phyloP scores from a whole-genome alignment of 306 rosid species.

The Datisca glomerata region DNA sequence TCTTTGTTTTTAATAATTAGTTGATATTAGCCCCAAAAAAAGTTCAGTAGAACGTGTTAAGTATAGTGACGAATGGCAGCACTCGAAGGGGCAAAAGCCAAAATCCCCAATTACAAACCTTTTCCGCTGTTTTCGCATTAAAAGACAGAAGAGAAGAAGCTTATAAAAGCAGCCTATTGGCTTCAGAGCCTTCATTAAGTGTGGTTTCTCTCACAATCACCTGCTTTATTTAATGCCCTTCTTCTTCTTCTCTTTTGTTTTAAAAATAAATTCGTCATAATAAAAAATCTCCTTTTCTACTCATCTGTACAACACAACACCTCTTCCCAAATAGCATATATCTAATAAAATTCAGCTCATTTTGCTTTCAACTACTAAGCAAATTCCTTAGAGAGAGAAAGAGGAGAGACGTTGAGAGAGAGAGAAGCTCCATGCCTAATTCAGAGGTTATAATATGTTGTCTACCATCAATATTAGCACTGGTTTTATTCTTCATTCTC shows the following conservation, averaged over 20 bases:
- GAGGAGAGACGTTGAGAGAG: constrained; percentile 1
- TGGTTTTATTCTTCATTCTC: constrained; percentile 42
- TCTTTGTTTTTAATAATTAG: no score
- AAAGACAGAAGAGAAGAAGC: constrained; percentile 26
- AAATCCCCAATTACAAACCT: constrained; percentile 11
- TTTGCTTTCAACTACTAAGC: background rate
- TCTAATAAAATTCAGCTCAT: no score
- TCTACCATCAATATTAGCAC: constrained; percentile 47
- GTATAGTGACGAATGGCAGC: no score
- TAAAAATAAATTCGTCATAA: no score
- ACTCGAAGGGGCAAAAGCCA: background rate
- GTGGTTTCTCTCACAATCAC: constrained; percentile 16
- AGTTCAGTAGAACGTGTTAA: no score
- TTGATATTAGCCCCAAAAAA: no score
- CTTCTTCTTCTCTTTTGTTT: background rate
- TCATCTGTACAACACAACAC: no score
- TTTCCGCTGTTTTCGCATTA: constrained; percentile 28
- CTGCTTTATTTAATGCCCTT: constrained; percentile 4
- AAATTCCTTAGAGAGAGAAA: background rate
- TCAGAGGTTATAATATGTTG: constrained; percentile 34
- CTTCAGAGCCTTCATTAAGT: constrained; percentile 20
- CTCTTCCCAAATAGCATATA: no score
- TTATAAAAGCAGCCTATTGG: constrained; percentile 40
- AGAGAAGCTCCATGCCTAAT: constrained; percentile 32
- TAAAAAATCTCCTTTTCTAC: background rate